Percentiles rank a stretch among this genome's conserved stretches.
phyloP scores from a whole-genome alignment of 2,329 filamentous ascomycete species.

The Stemphylium vesicarium region DNA sequence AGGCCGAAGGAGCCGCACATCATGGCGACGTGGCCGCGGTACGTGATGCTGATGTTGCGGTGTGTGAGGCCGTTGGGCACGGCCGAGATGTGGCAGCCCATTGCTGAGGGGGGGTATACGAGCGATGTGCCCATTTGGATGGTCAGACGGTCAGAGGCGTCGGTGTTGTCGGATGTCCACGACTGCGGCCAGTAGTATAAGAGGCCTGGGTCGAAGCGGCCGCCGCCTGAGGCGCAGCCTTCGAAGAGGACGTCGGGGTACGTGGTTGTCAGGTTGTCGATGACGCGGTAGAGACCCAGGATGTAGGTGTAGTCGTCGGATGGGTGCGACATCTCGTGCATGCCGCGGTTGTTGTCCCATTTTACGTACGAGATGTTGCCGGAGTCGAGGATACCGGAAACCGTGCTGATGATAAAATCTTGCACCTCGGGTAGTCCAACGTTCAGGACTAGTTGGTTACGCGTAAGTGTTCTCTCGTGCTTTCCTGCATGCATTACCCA shows the following conservation, averaged over 20 bases:
- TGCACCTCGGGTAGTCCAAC: slow-evolving; percentile 67
- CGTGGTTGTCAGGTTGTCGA: slow-evolving; percentile 63
- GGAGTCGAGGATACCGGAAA: slow-evolving; percentile 62
- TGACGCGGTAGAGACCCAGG: slow-evolving; percentile 67
- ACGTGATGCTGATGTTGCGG: slow-evolving; percentile 62
- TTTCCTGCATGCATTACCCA: slow-evolving; percentile 66
- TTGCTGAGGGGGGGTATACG: slow-evolving; percentile 66
- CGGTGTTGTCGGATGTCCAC: slow-evolving; percentile 71
- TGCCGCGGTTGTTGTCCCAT: slow-evolving; percentile 72
- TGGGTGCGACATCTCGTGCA: slow-evolving; percentile 65
- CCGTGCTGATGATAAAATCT: slow-evolving; percentile 64
- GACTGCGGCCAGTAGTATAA: slow-evolving; percentile 70
- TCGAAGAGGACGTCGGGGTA: slow-evolving; percentile 71
- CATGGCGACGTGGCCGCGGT: slow-evolving; percentile 70
- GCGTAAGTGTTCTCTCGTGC: slow-evolving; percentile 62
- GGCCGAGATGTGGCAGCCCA: slow-evolving; percentile 70
- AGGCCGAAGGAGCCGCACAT: slow-evolving; percentile 73
- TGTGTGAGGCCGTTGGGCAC: slow-evolving; percentile 65
- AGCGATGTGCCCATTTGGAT: slow-evolving; percentile 71
- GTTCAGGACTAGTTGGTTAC: slow-evolving; percentile 68
- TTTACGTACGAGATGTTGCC: slow-evolving; percentile 67
- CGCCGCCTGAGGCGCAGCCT: slow-evolving; percentile 69
- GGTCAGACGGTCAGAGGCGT: slow-evolving; percentile 64
- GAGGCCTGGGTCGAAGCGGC: slow-evolving; percentile 68
- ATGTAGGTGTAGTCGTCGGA: slow-evolving; percentile 65